Percentiles rank a stretch among this genome's conserved stretches.
Conservation (phyloP, 2,329 filamentous ascomycete genomes). For the Alternaria longipes region DNA sequence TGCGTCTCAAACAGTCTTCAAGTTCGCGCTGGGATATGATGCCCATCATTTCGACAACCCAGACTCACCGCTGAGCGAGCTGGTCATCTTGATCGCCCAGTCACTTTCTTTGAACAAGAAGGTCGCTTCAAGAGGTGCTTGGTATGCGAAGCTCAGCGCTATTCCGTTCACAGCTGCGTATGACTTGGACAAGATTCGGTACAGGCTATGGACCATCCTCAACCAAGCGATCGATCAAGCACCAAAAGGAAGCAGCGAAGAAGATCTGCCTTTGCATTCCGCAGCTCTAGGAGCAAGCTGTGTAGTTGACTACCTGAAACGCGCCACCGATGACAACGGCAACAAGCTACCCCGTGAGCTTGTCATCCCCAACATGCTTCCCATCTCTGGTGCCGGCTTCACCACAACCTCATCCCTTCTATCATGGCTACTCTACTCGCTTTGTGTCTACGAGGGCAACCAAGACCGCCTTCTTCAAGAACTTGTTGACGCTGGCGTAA, state of each 20-base stretch:
- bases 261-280: constrained; percentile 40
- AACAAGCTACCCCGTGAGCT: constrained; percentile 29
- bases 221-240: constrained; percentile 20
- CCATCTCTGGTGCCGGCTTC: constrained; percentile 27
- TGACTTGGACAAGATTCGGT: constrained; percentile 14
- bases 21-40: constrained; percentile 22
- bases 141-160: constrained; percentile 21
- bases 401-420: constrained; percentile 35
- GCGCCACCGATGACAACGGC: constrained; percentile 34
- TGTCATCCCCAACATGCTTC: constrained; percentile 23
- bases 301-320: constrained; percentile 33
- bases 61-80: constrained; percentile 15
- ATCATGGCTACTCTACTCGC: constrained; percentile 31
- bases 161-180: constrained; percentile 18
- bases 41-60: constrained; percentile 20
- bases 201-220: constrained; percentile 10
- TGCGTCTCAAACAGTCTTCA: constrained; percentile 19
- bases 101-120: constrained; percentile 24
- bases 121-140: constrained; percentile 18
- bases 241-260: constrained; percentile 20
- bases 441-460: constrained; percentile 28
- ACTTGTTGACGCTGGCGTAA: constrained; percentile 29
- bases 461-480: constrained; percentile 34
- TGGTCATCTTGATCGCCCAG: constrained; percentile 20
- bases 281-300: constrained; percentile 48